Base-by-base conservation (phyloP, 2,329 filamentous ascomycete species). In the Magnaporthiopsis incrustans region DNA sequence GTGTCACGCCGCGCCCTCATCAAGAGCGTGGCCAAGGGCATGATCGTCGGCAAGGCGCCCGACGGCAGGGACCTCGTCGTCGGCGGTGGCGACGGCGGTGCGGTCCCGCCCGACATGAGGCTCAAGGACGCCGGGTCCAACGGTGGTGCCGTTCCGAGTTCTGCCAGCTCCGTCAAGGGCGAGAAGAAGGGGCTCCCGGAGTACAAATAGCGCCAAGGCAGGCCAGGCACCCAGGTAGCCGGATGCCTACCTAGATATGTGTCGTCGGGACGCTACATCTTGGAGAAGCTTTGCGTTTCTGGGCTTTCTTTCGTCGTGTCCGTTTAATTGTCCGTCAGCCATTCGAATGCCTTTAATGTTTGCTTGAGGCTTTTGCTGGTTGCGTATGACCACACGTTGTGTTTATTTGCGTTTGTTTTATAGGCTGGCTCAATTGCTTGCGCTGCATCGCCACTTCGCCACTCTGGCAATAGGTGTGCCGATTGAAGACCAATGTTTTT, bases 11-110 rank as follows among this genome's bases (percentile, higher is more conserved):
- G 88, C 66, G 95, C 95, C 0, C 86, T 99, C 58, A 85, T 99
- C 73, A 99, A 97, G 81, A 91, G 89, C 57, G 95, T 98, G 1
- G 95, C 93, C 26, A 97, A 96, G 79, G 92, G 95, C 57, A 98
- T 99, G 95, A 88, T 96, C 0, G 87, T 96, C 6, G 91, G 91
- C 50, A 87, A 87, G 68, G 90, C 94, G 61, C 85, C 86, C 65
- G 88, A 88, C 53, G 90, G 89, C 2, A 85, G 91, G 68, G 81
- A 92, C 26, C 63, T 94, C 61, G 88, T 93, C 26, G 89, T 90
- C 1, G 89, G 88, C 26, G 85, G 83, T 11, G 86, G 85, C 60
- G 85, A 80, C 59, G 75, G 73, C 12, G 73, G 72, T 4, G 66
- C 63, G 4, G 35, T 70, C 7, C 65, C 68, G 61, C 67, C 72